Conservation (phyloP, 2,329 filamentous ascomycete genomes). For the Phaeophleospora eucalypticola region DNA sequence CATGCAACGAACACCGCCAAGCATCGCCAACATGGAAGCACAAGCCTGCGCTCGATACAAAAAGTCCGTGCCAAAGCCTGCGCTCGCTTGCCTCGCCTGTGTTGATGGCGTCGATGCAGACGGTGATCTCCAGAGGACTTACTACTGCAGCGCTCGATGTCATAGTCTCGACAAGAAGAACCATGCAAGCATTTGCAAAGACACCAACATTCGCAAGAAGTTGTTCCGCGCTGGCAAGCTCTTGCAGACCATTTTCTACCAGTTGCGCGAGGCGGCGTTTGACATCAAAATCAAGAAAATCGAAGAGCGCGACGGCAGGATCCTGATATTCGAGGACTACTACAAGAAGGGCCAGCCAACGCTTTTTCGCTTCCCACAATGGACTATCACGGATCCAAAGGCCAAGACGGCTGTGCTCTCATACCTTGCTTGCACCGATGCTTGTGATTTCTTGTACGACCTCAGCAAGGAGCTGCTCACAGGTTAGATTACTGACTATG, state of each 20-base stretch:
- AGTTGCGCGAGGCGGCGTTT: conserved; percentile 7
- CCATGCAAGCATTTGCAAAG: conserved; percentile 2
- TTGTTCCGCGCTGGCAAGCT: conserved; percentile 21
- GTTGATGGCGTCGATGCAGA: conserved; percentile 3
- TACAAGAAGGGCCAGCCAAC: conserved; percentile 1
- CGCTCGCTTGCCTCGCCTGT: conserved; percentile 7
- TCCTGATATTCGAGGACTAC: conserved; percentile 1
- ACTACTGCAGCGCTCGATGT: conserved; percentile 10
- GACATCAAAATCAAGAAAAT: conserved; percentile 6
- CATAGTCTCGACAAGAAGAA: not conserved
- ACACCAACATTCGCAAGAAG: conserved; percentile 8
- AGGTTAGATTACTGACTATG: not conserved
- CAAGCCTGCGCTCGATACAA: not conserved
- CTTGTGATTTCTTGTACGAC: conserved; percentile 4
- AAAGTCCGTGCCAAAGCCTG: not conserved
- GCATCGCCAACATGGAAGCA: not conserved
- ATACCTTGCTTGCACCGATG: conserved; percentile 8
- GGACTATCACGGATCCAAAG: conserved; percentile 1
- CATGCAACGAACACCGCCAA: too few species aligned
- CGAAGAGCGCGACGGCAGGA: conserved; percentile 2
- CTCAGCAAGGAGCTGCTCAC: conserved; percentile 8
- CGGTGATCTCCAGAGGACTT: not conserved
- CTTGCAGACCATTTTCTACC: conserved; percentile 17
- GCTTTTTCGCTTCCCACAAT: conserved; percentile 5
- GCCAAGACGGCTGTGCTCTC: conserved; percentile 8